Evolutionary conservation across 164 flowering plant species (phyloP), one percentile per base, ranked within the genome.

Genomic region (Aristolochia californica): DNA sequence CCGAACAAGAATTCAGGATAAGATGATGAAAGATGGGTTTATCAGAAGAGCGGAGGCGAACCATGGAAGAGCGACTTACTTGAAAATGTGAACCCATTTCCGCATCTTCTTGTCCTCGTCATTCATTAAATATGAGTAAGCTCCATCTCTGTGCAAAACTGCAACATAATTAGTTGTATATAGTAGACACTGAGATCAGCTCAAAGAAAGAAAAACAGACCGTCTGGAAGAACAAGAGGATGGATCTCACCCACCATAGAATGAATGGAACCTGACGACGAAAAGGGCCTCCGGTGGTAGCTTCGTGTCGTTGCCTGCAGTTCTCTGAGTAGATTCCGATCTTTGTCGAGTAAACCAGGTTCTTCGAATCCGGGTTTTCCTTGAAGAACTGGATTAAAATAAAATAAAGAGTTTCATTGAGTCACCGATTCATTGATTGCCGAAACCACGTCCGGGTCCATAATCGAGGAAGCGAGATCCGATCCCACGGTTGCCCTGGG

Each of bases 241-340:
- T 8, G 13, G 10, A 34, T 34, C 40, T n/a, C 14, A 43, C 75
- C 49, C 61, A 85, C 93, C 72, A 55, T 86, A 86, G 47, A 86
- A 86, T 22, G 94, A 86, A 53, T 85, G 94, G 65, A 75, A 85
- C 72, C 94, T 73, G 74, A 85, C 77, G 55, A 85, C 71, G 61
- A 86, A 86, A 47, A 83, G 80, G 14, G 62, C 89, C 24, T 83
- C 82, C 17, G 89, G 72, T 9, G 89, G 94, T 0, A 86, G 69
- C 30, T 78, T 80, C 0, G 83, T 76, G 16, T 76, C 68, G 63
- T 83, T 83, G 79, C 17, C 94, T 88, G 58, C 94, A 86, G 23
- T 73, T 74, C 67, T 74, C 79, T 0, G 66, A 30, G 75, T 86
- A 86, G 38, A 80, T 65, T 10, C 88, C 84, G 16, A 76, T 58